Conservation (phyloP, 306 rosid genomes). For the Fragaria iinumae region DNA sequence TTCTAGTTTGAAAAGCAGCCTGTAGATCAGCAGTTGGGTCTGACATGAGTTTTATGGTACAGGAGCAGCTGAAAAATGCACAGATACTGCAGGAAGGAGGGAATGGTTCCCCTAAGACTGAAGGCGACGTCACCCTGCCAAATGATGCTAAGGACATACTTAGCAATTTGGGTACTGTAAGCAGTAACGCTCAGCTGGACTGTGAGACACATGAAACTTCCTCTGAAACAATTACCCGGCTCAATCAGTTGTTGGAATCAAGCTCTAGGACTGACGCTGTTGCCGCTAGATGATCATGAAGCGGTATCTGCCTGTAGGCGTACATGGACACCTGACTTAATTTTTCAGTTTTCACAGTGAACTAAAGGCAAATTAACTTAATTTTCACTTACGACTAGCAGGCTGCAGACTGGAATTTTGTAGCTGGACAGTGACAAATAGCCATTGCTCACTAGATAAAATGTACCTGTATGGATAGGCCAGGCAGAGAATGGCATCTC, state of each 20-base stretch:
- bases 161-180: too few relatives aligned
- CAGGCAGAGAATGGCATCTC: too few relatives aligned
- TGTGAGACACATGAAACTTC: too few relatives aligned
- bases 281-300: slow-evolving; percentile 27
- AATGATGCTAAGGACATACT: background rate
- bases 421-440: background rate
- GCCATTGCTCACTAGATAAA: background rate
- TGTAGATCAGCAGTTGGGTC: background rate
- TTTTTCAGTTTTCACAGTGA: background rate
- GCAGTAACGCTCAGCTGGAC: too few relatives aligned
- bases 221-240: slow-evolving; percentile 18
- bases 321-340: background rate
- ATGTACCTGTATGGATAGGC: too few relatives aligned
- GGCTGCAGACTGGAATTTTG: background rate
- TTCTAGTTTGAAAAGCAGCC: background rate
- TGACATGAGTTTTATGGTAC: slow-evolving; percentile 16
- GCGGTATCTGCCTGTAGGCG: background rate
- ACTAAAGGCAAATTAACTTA: background rate
- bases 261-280: slow-evolving; percentile 23
- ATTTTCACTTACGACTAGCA: background rate
- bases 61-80: slow-evolving; percentile 25
- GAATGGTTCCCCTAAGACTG: slow-evolving; percentile 10
- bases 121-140: slow-evolving; percentile 14
- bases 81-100: slow-evolving; percentile 19
- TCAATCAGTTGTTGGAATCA: slow-evolving; percentile 17